Conservation (phyloP, 2,329 filamentous ascomycete species). For the Neonectria sp. region DNA sequence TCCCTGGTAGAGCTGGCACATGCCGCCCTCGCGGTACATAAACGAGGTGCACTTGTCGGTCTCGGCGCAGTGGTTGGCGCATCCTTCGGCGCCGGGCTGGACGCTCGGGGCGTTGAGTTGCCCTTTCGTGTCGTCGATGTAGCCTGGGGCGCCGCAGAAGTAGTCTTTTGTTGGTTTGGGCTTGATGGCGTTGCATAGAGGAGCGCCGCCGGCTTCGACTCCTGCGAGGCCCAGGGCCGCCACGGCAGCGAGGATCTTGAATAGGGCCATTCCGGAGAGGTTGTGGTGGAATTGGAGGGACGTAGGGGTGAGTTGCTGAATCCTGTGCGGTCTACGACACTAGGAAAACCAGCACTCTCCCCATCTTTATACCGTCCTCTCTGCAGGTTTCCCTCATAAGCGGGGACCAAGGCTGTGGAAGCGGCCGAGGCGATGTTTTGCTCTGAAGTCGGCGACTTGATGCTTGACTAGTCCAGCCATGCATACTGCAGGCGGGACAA, state of each 20-base stretch:
- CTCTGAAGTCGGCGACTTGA: constrained; percentile 4
- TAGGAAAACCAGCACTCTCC: no score
- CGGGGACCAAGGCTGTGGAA: background rate
- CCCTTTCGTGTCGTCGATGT: background rate
- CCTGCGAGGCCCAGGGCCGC: background rate
- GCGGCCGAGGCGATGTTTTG: background rate
- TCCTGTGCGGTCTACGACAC: background rate
- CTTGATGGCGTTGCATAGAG: background rate
- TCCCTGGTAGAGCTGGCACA: constrained; percentile 1
- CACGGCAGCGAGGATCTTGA: background rate
- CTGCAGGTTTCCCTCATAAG: background rate
- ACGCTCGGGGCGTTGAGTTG: background rate
- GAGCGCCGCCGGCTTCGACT: constrained; percentile 4
- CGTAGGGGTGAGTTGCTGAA: background rate
- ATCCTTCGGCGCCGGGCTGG: background rate
- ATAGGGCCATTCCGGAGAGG: background rate
- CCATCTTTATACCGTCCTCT: background rate
- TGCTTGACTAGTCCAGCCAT: background rate
- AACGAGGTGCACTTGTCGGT: background rate
- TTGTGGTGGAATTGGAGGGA: no score
- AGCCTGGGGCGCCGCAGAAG: background rate
- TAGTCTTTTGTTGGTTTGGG: background rate
- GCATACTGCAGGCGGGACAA: background rate
- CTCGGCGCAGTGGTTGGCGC: background rate
- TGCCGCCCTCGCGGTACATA: background rate